Evolutionary conservation across 1,284 basidiomycete genomes (phyloP), one percentile per base, ranked within the genome.

Genomic region (Schizophyllum commune): DNA sequence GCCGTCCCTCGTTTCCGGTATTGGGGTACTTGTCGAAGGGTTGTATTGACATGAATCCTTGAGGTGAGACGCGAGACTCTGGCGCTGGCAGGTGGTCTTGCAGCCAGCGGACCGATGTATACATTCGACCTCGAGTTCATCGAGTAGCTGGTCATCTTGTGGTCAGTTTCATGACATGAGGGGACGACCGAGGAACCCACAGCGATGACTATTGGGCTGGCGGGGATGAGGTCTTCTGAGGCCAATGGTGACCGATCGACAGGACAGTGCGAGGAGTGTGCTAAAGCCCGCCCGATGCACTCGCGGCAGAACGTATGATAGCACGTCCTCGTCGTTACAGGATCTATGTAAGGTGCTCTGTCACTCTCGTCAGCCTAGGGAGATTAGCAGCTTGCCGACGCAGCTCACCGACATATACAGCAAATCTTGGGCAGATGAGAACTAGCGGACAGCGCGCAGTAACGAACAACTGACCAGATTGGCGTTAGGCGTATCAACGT

Each of bases 271-370:
- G 78, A 75, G 4, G 83, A 81, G 61, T 86, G 80, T 53, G 73
- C 70, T 9, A 94, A 77, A 0, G 92, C 89, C 55, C 79, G 77
- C 15, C 76, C 68, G 64, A 94, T 91, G 69, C 92, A 94, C 47
- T 85, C 84, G 21, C 77, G 76, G 71, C 92, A 95, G 72, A 94
- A 94, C 0, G 91, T 94, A 70, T 95, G 92, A 62, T 83, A 80
- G 69, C 92, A 94, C 11, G 85, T 84, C 22, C 75, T 82, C 1
- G 90, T 87, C 0, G 85, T 86, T 4, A 81, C 82, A 9, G 92
- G 92, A 33, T 92, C 82, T 19, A 85, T 74, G 68, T 94, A 91
- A 2, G 92, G 91, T 56, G 82, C 77, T 33, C 89, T 88, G 9
- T 11, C 3, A 9, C 39, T 3, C 17, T 17, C 68, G 17, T 51